Percentiles rank a stretch among this genome's conserved stretches.
Conservation (phyloP, 306 rosid species). For the Rosa chinensis region DNA sequence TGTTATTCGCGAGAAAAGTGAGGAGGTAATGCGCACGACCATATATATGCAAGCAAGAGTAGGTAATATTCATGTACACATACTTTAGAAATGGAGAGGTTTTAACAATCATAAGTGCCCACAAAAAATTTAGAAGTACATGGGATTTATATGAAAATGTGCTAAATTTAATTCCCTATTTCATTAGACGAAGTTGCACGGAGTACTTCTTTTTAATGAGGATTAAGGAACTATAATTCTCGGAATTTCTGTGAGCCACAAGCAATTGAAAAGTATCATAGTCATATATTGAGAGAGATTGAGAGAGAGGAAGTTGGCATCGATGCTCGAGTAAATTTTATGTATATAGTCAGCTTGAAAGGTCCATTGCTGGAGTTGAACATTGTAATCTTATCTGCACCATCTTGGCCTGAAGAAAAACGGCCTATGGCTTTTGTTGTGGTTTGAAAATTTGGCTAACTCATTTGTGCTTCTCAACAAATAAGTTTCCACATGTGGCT, state of each 20-base stretch:
- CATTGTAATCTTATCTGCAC: background rate
- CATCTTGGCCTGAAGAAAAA: constrained; percentile 18
- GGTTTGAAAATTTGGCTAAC: constrained; percentile 31
- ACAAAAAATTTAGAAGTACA: no score
- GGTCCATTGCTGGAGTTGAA: background rate
- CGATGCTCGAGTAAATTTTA: background rate
- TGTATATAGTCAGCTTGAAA: constrained; percentile 21
- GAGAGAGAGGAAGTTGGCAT: background rate
- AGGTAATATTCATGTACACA: no score
- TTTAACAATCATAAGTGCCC: no score
- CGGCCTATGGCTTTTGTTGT: constrained; percentile 30
- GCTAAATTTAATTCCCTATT: no score
- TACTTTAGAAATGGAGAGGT: no score
- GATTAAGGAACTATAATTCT: background rate
- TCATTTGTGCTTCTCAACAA: constrained; percentile 35
- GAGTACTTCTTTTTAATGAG: background rate
- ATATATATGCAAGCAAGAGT: no score
- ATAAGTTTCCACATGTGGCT: constrained; percentile 38
- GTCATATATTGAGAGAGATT: background rate
- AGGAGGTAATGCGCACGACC: no score
- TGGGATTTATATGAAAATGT: no score
- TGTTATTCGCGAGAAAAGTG: no score
- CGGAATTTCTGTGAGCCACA: background rate
- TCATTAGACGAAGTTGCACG: background rate
- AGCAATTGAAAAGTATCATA: background rate